Conservation (phyloP, 129 eudicot genomes). For the Escallonia herrerae region DNA sequence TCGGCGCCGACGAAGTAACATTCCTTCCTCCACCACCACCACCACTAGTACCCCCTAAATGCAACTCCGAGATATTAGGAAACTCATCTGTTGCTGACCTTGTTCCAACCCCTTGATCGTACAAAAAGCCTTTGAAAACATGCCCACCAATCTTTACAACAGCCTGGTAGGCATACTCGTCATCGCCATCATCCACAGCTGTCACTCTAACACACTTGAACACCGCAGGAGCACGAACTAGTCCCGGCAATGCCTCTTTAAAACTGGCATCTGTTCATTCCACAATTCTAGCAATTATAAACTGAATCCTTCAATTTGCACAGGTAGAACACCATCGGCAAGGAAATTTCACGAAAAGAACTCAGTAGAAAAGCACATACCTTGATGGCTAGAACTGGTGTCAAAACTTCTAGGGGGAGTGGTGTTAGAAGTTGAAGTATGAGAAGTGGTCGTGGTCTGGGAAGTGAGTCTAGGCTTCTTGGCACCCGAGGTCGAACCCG, state of each 20-base stretch:
- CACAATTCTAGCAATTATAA: too few species aligned
- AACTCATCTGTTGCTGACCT: conserved; percentile 29
- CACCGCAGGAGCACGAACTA: conserved; percentile 84
- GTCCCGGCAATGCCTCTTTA: conserved; percentile 70
- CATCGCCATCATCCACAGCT: conserved; percentile 83
- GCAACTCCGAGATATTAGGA: conserved; percentile 67
- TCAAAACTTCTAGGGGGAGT: conserved; percentile 83
- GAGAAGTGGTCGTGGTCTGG: conserved; percentile 68
- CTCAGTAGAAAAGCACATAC: conserved; percentile 13
- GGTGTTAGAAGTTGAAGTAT: conserved; percentile 80
- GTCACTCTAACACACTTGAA: conserved; percentile 89
- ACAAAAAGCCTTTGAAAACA: conserved; percentile 80
- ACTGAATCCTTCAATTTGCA: too few species aligned
- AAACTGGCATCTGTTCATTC: conserved; percentile 47
- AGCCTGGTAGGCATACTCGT: conserved; percentile 89
- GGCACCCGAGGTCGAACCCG: conserved; percentile 64
- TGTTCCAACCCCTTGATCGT: conserved; percentile 75
- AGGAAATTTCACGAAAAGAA: not conserved
- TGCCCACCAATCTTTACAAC: conserved; percentile 79
- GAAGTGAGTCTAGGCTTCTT: conserved; percentile 76
- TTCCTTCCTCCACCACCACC: conserved; percentile 38
- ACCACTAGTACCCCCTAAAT: conserved; percentile 50
- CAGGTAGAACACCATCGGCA: too few species aligned
- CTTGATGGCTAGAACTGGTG: conserved; percentile 80
- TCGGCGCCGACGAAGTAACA: conserved; percentile 34